Conservation (phyloP, 257 asterid genomes). For the Gardenia jasminoides region DNA sequence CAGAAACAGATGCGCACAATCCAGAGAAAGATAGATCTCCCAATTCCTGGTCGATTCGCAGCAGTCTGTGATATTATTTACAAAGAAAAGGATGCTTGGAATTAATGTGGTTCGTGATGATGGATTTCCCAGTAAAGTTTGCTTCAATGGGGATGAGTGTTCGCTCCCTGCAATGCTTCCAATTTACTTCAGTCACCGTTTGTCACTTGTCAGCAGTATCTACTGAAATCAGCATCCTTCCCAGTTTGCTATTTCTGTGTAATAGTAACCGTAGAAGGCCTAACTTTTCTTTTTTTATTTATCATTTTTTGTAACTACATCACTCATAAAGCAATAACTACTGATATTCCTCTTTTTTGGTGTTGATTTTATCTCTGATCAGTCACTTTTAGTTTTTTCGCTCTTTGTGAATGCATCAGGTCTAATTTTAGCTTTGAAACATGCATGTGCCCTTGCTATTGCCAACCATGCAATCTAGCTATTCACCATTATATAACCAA, state of each 20-base stretch:
- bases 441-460: too few relatives aligned
- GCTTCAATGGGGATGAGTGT: conserved; percentile 78
- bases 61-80: conserved; percentile 55
- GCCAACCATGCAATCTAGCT: too few relatives aligned
- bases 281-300: neutral
- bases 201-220: conserved; percentile 19
- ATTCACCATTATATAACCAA: too few relatives aligned
- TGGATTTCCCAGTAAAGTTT: conserved; percentile 71
- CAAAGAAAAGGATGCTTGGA: conserved; percentile 51
- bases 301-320: neutral
- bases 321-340: neutral
- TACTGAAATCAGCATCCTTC: conserved; percentile 24
- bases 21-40: conserved; percentile 52
- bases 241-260: conserved; percentile 25
- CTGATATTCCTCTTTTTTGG: too few relatives aligned
- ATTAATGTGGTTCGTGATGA: conserved; percentile 46
- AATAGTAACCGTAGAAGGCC: neutral
- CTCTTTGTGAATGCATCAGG: too few relatives aligned
- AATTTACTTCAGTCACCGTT: conserved; percentile 22
- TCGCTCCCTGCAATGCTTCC: conserved; percentile 63
- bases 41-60: conserved; percentile 47
- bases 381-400: too few relatives aligned
- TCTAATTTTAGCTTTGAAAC: too few relatives aligned
- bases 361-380: too few relatives aligned
- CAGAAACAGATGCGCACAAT: conserved; percentile 43